Conservation (phyloP, 345 rosid species). For the Eucalyptus lansdowneana region DNA sequence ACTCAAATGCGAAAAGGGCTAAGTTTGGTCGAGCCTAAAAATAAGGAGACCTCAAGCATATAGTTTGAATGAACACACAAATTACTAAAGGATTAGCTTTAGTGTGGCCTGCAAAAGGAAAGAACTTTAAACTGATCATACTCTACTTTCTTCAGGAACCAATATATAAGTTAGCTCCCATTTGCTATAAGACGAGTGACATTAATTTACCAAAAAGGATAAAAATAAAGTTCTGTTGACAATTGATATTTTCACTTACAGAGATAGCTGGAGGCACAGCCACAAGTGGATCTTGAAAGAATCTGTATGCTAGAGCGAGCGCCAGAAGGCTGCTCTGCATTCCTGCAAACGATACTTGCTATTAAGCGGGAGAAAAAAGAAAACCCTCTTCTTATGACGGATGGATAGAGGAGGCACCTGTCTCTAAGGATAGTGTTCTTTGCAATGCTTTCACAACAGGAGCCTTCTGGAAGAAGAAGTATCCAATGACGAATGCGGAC, state of each 20-base stretch:
- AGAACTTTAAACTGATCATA: neutral
- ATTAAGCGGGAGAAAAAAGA: neutral
- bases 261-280: constrained; percentile 87
- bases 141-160: neutral
- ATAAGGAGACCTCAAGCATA: neutral
- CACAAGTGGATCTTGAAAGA: constrained; percentile 88
- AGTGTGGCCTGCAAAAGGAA: neutral
- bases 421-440: constrained; percentile 82
- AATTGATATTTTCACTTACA: constrained; percentile 19
- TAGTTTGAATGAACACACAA: neutral
- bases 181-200: neutral
- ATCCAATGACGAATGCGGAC: constrained; percentile 66
- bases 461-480: constrained; percentile 35
- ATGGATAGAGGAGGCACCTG: constrained; percentile 25
- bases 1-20: neutral
- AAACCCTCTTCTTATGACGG: neutral
- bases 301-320: constrained; percentile 78
- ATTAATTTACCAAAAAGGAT: neutral
- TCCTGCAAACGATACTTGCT: constrained; percentile 18
- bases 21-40: constrained; percentile 16
- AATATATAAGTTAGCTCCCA: neutral
- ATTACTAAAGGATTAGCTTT: neutral
- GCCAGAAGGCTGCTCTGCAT: constrained; percentile 98
- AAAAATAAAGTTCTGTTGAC: neutral
- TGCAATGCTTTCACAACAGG: constrained; percentile 55